A percentile compares a stretch with the other conserved stretches of the same genome.
Evolutionary conservation across 2,329 filamentous ascomycete species (phyloP).

Genomic region (Xylaria sp.): DNA sequence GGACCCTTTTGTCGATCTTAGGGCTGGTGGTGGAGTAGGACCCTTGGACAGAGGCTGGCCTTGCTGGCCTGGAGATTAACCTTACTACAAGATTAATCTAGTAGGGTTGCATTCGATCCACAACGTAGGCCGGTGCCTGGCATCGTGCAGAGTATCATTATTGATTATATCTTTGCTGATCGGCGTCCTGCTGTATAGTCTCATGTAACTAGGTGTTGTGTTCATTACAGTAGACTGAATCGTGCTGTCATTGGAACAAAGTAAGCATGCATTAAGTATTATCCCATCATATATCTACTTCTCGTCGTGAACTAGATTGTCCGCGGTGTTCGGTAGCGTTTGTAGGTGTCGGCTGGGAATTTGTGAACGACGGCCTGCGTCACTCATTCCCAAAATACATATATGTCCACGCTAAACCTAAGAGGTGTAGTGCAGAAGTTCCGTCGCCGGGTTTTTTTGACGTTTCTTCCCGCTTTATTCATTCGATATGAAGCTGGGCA

Average conservation of each 20-base stretch:
- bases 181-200: constrained; percentile 1
- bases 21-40: neutral
- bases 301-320: neutral
- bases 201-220: neutral
- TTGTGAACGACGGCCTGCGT: neutral
- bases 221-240: no score
- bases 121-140: neutral
- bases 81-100: neutral
- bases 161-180: constrained; percentile 1
- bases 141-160: neutral
- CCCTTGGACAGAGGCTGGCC: no score
- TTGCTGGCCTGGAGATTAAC: neutral
- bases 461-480: neutral
- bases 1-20: constrained; percentile 3
- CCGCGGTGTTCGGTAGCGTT: neutral
- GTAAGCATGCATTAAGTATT: neutral
- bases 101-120: neutral
- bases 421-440: neutral
- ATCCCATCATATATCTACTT: neutral
- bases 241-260: neutral
- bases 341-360: no score
- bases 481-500: neutral
- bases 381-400: constrained; percentile 2
- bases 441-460: neutral
- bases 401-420: neutral